These are phyloP conservation scores for Yamadazyma diddensiae DNA, from an alignment of 1,139 yeast species.

Conservation along the genomic window DNA sequence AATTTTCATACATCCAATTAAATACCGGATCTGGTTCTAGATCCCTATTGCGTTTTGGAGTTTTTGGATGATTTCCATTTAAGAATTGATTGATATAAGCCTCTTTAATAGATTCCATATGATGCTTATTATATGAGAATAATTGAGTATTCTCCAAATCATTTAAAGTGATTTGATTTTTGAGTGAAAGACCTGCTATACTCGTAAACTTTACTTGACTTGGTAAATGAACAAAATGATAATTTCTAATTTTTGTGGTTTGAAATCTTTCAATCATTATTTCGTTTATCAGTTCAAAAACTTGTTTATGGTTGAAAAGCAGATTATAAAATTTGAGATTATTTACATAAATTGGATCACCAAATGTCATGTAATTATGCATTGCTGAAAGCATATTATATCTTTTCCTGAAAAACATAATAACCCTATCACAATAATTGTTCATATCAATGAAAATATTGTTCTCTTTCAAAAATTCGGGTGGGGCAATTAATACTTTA, in stretches of 20 bases:
- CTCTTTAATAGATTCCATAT: conserved; percentile 8
- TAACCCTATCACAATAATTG: conserved; percentile 19
- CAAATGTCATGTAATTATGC: conserved; percentile 19
- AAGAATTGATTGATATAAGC: conserved; percentile 3
- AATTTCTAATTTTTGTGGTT: conserved; percentile 14
- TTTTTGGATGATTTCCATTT: background rate
- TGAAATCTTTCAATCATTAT: conserved; percentile 21
- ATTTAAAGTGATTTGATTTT: conserved; percentile 2
- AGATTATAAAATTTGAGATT: conserved; percentile 1
- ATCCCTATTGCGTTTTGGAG: background rate
- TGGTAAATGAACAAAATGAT: conserved; percentile 22
- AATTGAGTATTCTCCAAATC: conserved; percentile 1
- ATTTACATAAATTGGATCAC: conserved; percentile 4
- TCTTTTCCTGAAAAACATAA: conserved; percentile 23
- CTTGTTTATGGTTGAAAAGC: conserved; percentile 2
- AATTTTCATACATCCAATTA: conserved; percentile 5
- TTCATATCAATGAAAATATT: background rate
- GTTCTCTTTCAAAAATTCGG: background rate
- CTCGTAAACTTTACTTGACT: conserved; percentile 5
- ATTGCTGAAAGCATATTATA: conserved; percentile 17
- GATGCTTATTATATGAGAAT: conserved; percentile 14
- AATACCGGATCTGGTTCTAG: conserved; percentile 10
- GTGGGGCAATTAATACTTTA: conserved; percentile 3
- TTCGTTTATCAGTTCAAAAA: conserved; percentile 18
- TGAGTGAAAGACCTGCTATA: conserved; percentile 8